phyloP scores from a whole-genome alignment of 1,284 basidiomycete genomes.

The Leccinum insolens region DNA sequence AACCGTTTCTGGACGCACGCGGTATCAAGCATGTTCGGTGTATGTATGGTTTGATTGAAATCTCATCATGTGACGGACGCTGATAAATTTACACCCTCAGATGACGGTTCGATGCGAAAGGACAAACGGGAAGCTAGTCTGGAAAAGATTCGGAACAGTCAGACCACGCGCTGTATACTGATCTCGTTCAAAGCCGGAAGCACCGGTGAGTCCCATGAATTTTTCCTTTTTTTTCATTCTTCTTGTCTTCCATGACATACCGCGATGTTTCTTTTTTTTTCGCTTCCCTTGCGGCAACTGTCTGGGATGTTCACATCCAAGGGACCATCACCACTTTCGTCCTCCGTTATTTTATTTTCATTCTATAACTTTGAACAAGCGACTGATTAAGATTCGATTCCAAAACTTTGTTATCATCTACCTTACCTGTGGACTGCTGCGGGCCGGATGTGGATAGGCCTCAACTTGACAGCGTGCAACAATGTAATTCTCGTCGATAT shows the following conservation, averaged over 20 bases:
- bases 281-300: slow-evolving; percentile 1
- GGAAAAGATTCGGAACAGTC: slow-evolving; percentile 68
- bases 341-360: not conserved
- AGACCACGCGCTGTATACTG: slow-evolving; percentile 73
- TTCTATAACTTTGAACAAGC: slow-evolving; percentile 1
- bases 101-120: slow-evolving; percentile 86
- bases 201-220: slow-evolving; percentile 59
- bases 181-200: slow-evolving; percentile 98
- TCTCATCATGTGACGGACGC: not conserved
- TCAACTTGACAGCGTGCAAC: slow-evolving; percentile 95
- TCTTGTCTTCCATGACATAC: not conserved
- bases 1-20: slow-evolving; percentile 75
- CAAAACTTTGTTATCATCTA: not conserved
- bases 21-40: slow-evolving; percentile 82
- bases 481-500: slow-evolving; percentile 92
- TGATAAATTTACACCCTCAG: slow-evolving; percentile 41
- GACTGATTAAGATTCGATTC: slow-evolving; percentile 19
- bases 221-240: not conserved
- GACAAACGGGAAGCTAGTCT: slow-evolving; percentile 77
- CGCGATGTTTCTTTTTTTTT: not conserved
- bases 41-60: slow-evolving; percentile 46
- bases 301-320: not conserved
- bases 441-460: slow-evolving; percentile 46
- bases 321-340: not conserved
- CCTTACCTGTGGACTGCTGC: not conserved